Evolutionary conservation across 2,329 filamentous ascomycete species (phyloP).

Genomic region (Cladophialophora bantiana): DNA sequence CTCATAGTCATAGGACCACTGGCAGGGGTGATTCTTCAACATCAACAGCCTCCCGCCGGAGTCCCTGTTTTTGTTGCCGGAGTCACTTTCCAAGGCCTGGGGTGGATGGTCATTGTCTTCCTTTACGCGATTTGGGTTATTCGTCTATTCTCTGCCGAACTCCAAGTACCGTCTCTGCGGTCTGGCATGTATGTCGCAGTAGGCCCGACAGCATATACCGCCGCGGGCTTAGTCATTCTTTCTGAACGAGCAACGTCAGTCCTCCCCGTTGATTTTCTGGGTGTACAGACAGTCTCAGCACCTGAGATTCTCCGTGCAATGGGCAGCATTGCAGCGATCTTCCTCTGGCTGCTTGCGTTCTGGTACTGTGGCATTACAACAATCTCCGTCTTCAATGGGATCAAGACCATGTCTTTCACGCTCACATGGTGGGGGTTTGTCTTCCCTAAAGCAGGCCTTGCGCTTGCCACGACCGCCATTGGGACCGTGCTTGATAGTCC

Average conservation of each 20-base stretch:
- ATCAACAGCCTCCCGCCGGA: constrained; percentile 60
- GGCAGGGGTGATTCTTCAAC: constrained; percentile 67
- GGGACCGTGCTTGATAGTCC: constrained; percentile 60
- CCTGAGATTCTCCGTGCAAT: constrained; percentile 16
- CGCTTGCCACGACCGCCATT: constrained; percentile 64
- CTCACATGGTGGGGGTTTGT: constrained; percentile 69
- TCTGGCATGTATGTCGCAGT: constrained; percentile 31
- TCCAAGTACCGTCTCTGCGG: constrained; percentile 11
- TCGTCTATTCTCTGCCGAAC: constrained; percentile 37
- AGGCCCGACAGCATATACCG: constrained; percentile 28
- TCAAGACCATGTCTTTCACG: constrained; percentile 46
- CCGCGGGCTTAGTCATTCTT: constrained; percentile 22
- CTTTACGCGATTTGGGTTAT: constrained; percentile 77
- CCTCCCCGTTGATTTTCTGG: constrained; percentile 23
- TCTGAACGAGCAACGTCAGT: constrained; percentile 11
- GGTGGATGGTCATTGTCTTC: constrained; percentile 70
- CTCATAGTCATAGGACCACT: constrained; percentile 76
- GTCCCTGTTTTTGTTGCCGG: constrained; percentile 71
- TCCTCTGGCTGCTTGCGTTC: constrained; percentile 28
- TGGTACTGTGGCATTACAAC: constrained; percentile 29
- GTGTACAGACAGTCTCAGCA: constrained; percentile 13
- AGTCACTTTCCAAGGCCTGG: constrained; percentile 72
- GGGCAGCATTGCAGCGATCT: constrained; percentile 15
- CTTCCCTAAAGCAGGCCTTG: constrained; percentile 70
- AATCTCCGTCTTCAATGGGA: constrained; percentile 10